Evolutionary conservation across 2,329 filamentous ascomycete genomes (phyloP).

Genomic region (Fusarium sp.): DNA sequence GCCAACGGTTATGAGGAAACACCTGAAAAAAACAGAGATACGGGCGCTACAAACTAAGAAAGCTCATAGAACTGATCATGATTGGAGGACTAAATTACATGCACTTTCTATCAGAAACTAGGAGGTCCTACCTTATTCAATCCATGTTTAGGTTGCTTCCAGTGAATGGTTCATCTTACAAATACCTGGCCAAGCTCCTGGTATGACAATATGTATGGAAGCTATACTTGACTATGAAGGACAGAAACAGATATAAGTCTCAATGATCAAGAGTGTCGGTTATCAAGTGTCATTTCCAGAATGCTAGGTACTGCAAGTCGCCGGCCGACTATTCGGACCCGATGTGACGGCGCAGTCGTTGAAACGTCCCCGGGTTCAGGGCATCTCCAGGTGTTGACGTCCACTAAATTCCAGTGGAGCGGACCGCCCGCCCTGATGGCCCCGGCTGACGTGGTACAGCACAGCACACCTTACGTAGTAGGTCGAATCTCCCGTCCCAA

Average conservation of each 20-base stretch:
- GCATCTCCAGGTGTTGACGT: slow-evolving; percentile 25
- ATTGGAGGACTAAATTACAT: not conserved
- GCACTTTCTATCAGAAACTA: no score
- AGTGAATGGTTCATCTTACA: not conserved
- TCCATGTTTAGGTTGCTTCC: not conserved
- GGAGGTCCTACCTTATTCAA: not conserved
- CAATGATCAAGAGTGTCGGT: not conserved
- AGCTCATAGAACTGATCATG: not conserved
- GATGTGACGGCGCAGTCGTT: slow-evolving; percentile 21
- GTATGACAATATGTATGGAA: not conserved
- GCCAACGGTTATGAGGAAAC: not conserved
- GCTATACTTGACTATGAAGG: not conserved
- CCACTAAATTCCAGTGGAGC: slow-evolving; percentile 42
- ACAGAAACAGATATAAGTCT: not conserved
- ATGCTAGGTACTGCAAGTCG: slow-evolving; percentile 4
- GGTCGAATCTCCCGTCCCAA: slow-evolving; percentile 16
- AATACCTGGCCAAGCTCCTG: not conserved
- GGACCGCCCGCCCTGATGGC: slow-evolving; percentile 4
- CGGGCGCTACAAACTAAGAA: not conserved
- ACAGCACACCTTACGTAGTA: slow-evolving; percentile 17
- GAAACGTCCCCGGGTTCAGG: slow-evolving; percentile 33
- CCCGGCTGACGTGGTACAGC: slow-evolving; percentile 44
- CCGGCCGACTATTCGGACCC: slow-evolving; percentile 27
- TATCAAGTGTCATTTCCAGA: not conserved
- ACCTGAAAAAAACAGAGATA: not conserved